Evolutionary conservation across 2,329 filamentous ascomycete genomes (phyloP).

Genomic region (Pleurostoma richardsiae): DNA sequence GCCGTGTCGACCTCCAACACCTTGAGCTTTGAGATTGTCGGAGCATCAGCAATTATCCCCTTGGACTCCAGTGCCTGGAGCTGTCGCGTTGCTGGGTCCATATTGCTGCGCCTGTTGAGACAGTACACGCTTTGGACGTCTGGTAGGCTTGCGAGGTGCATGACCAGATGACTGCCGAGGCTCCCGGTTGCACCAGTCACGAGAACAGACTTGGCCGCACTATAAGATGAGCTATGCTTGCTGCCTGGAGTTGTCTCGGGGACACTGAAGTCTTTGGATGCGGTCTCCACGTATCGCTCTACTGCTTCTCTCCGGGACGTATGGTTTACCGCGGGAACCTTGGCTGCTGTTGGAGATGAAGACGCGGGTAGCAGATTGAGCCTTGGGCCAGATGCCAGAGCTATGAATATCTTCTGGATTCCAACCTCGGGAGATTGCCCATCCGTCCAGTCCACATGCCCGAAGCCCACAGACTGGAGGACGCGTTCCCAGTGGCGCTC

Average conservation of each 20-base stretch:
- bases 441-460: constrained; percentile 22
- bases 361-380: background rate
- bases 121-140: constrained; percentile 31
- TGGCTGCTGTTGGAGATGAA: background rate
- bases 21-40: constrained; percentile 24
- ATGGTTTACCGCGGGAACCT: background rate
- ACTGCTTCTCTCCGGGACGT: background rate
- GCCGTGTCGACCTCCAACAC: constrained; percentile 34
- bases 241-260: background rate
- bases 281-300: background rate
- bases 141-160: constrained; percentile 15
- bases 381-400: background rate
- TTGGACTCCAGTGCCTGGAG: constrained; percentile 15
- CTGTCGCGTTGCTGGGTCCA: constrained; percentile 24
- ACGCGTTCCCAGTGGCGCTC: constrained; percentile 16
- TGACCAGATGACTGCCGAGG: constrained; percentile 29
- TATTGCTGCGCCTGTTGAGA: constrained; percentile 32
- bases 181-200: constrained; percentile 33
- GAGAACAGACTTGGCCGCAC: constrained; percentile 16
- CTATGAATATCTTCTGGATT: constrained; percentile 1
- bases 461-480: constrained; percentile 18
- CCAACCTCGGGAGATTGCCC: constrained; percentile 5
- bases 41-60: constrained; percentile 3
- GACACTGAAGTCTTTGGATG: background rate
- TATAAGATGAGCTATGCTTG: background rate